phyloP scores from a whole-genome alignment of 1,284 basidiomycete species.

The Austropuccinia psidii region DNA sequence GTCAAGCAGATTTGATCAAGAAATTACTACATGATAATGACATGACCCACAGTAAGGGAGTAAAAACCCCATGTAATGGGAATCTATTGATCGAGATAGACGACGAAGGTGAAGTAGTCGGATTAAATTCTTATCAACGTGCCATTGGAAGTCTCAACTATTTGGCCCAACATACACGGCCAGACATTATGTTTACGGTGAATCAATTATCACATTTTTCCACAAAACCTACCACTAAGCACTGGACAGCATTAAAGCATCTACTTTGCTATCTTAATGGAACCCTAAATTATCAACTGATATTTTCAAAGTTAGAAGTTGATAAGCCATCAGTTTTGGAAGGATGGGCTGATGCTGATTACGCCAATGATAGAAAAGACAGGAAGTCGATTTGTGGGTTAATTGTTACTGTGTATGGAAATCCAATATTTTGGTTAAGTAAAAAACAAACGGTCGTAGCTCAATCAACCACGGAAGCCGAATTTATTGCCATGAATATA shows the following conservation, averaged over 20 bases:
- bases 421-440: background rate
- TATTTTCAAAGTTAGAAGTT: background rate
- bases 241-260: background rate
- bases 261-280: background rate
- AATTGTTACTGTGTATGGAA: background rate
- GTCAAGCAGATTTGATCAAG: no score
- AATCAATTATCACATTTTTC: background rate
- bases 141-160: background rate
- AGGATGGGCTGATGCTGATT: conserved; percentile 14
- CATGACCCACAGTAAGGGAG: no score
- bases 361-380: background rate
- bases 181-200: background rate
- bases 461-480: conserved; percentile 1
- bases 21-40: no score
- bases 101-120: no score
- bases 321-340: background rate
- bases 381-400: background rate
- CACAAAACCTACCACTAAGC: background rate
- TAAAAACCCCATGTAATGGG: no score
- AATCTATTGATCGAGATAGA: no score
- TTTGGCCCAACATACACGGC: background rate
- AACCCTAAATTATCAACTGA: background rate
- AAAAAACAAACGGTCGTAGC: conserved; percentile 5
- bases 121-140: no score
- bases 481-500: background rate